Percentiles rank a stretch among this genome's conserved stretches.
Evolutionary conservation across 2,329 filamentous ascomycete genomes (phyloP).

Genomic region (Knufia fluminis): DNA sequence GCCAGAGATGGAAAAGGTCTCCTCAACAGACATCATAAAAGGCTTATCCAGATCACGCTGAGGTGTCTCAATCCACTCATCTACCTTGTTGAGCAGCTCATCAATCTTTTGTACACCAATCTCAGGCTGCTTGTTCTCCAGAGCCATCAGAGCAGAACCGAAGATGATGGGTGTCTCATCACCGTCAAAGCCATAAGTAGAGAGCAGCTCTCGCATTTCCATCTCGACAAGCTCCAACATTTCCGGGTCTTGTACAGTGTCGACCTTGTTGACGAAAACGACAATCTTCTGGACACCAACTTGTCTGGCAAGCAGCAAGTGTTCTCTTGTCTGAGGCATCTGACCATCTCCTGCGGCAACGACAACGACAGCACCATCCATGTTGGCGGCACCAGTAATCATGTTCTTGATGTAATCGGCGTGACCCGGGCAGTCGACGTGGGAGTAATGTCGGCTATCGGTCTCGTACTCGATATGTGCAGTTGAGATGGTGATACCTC

Average conservation of each 20-base stretch:
- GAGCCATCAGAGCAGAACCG: constrained; percentile 89
- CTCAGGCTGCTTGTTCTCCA: constrained; percentile 77
- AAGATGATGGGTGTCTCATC: constrained; percentile 96
- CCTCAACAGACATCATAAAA: constrained; percentile 97
- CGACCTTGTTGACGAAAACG: constrained; percentile 99
- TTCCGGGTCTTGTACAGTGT: constrained; percentile 92
- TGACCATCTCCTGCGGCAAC: constrained; percentile 97
- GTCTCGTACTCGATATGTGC: constrained; percentile 98
- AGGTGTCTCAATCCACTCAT: constrained; percentile 93
- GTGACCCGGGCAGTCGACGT: constrained; percentile 99
- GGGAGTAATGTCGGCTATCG: constrained; percentile 89
- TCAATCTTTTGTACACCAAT: constrained; percentile 85
- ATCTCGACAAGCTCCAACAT: constrained; percentile 99
- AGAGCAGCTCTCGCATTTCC: constrained; percentile 98
- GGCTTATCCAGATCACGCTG: constrained; percentile 93
- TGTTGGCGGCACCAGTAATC: constrained; percentile 98
- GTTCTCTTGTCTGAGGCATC: constrained; percentile 99
- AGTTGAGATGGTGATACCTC: constrained; percentile 98
- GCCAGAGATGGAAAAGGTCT: constrained; percentile 80
- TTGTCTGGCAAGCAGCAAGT: constrained; percentile 93
- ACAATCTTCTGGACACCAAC: constrained; percentile 97
- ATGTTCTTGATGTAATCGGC: constrained; percentile 99
- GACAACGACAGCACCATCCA: constrained; percentile 98
- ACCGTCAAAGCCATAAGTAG: constrained; percentile 89
- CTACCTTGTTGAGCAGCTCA: constrained; percentile 79